phyloP scores from a whole-genome alignment of 1,284 basidiomycete genomes.

The Irpex lacteus region DNA sequence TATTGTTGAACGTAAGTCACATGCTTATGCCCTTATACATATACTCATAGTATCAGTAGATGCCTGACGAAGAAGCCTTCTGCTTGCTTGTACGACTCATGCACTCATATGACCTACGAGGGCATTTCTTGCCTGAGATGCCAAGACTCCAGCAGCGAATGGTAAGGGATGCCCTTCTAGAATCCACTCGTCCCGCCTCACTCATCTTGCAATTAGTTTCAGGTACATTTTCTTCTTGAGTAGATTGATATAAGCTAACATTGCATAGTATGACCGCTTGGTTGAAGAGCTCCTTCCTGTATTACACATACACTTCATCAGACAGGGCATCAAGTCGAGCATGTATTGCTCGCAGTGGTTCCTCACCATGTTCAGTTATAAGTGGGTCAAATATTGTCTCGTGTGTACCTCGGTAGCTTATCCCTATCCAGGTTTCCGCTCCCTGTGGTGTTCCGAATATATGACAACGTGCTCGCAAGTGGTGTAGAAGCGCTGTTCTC shows the following conservation, averaged over 20 bases:
- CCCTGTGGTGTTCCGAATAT: slow-evolving; percentile 92
- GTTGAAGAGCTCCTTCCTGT: slow-evolving; percentile 92
- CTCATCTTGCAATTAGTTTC: slow-evolving; percentile 34
- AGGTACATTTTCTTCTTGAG: slow-evolving; percentile 30
- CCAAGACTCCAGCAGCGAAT: slow-evolving; percentile 92
- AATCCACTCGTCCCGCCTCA: background rate
- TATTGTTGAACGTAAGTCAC: slow-evolving; percentile 81
- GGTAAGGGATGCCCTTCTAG: slow-evolving; percentile 38
- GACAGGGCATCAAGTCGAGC: slow-evolving; percentile 93
- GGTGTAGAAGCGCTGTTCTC: slow-evolving; percentile 97
- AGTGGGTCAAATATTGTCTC: slow-evolving; percentile 39
- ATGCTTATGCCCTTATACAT: background rate
- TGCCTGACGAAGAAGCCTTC: slow-evolving; percentile 99
- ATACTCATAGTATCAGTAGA: slow-evolving; percentile 45
- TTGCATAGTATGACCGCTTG: slow-evolving; percentile 83
- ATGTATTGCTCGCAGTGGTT: slow-evolving; percentile 99
- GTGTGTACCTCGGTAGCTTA: background rate
- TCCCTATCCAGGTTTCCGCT: slow-evolving; percentile 76
- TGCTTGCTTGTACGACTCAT: slow-evolving; percentile 96
- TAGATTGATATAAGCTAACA: slow-evolving; percentile 2
- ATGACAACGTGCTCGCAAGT: slow-evolving; percentile 93
- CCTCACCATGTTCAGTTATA: slow-evolving; percentile 94
- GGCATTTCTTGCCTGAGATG: slow-evolving; percentile 98
- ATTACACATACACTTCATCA: slow-evolving; percentile 86
- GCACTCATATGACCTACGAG: slow-evolving; percentile 94